Evolutionary conservation across 768 basidiomycete species (phyloP).

Genomic region (Filobasidium wieringae): DNA sequence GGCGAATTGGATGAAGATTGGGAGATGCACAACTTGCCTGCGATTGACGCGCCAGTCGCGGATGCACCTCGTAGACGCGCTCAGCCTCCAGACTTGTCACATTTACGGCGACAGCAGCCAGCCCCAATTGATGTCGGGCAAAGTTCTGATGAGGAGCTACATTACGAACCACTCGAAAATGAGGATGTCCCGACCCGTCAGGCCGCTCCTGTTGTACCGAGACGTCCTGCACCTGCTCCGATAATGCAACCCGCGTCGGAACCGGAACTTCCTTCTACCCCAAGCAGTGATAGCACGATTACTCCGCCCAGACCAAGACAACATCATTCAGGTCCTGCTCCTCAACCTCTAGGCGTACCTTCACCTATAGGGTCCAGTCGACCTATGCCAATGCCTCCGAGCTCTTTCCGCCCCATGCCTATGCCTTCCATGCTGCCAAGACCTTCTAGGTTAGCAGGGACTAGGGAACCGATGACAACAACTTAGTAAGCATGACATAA

Average conservation of each 20-base stretch:
- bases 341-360: constrained; percentile 8
- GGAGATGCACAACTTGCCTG: constrained; percentile 28
- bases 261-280: neutral
- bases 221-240: neutral
- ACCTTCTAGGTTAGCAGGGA: constrained; percentile 32
- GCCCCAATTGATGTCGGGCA: neutral
- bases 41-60: constrained; percentile 18
- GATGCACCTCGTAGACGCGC: constrained; percentile 1
- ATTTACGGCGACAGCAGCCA: neutral
- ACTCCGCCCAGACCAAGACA: neutral
- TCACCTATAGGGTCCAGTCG: constrained; percentile 4
- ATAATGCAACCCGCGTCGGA: neutral
- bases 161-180: neutral
- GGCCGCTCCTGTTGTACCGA: neutral
- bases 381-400: constrained; percentile 2
- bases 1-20: constrained; percentile 17
- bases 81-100: constrained; percentile 1
- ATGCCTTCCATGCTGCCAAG: constrained; percentile 13
- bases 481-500: constrained; percentile 25
- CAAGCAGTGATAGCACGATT: neutral
- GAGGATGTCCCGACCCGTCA: neutral
- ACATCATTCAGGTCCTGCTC: constrained; percentile 8
- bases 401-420: constrained; percentile 3
- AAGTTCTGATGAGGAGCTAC: neutral
- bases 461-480: constrained; percentile 37